Conservation (phyloP, 2,329 filamentous ascomycete species). For the Trichocomaceae sp. region DNA sequence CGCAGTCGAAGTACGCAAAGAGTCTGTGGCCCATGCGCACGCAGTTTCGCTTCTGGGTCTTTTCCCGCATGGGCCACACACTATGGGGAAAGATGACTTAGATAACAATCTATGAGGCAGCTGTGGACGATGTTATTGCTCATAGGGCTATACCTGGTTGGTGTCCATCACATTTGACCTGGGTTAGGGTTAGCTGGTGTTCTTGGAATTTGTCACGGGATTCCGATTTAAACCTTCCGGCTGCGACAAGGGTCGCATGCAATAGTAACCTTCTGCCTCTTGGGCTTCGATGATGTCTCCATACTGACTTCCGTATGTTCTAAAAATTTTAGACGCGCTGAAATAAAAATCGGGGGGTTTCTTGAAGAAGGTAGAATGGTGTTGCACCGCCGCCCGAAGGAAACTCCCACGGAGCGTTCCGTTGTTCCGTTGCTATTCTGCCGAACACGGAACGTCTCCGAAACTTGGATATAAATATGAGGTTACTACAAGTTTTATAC, state of each 20-base stretch:
- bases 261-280: constrained; percentile 1
- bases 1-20: background rate
- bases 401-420: background rate
- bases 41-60: background rate
- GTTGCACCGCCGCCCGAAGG: background rate
- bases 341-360: too few species aligned
- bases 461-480: too few species aligned
- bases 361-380: background rate
- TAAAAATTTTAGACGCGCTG: background rate
- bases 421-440: too few species aligned
- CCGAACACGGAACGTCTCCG: too few species aligned
- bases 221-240: background rate
- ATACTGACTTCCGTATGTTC: background rate
- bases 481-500: too few species aligned
- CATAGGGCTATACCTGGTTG: background rate
- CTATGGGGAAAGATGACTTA: background rate
- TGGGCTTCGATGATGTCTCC: background rate
- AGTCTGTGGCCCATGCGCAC: background rate
- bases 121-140: background rate
- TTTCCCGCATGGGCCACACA: constrained; percentile 3
- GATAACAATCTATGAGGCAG: background rate
- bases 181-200: background rate
- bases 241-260: constrained; percentile 6
- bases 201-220: background rate
- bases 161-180: constrained; percentile 3